phyloP scores from a whole-genome alignment of 2,329 filamentous ascomycete species.

The Alternaria gaisen region DNA sequence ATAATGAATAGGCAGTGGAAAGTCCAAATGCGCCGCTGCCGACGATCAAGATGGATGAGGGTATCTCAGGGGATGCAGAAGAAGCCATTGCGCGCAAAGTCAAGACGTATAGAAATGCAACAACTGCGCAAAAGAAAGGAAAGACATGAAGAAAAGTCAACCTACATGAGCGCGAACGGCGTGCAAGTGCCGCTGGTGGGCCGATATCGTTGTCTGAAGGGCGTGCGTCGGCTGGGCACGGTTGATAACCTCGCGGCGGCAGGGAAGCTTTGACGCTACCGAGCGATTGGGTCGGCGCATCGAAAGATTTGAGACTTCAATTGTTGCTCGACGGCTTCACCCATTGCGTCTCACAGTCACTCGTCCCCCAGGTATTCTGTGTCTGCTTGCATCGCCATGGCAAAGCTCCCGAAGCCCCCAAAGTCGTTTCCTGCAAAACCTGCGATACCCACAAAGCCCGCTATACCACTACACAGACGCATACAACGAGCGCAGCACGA shows the following conservation, averaged over 20 bases:
- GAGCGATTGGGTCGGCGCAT: slow-evolving; percentile 21
- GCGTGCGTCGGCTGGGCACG: slow-evolving; percentile 37
- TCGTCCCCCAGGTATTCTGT: slow-evolving; percentile 7
- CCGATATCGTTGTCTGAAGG: slow-evolving; percentile 40
- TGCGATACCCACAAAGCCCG: slow-evolving; percentile 29
- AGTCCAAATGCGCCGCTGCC: slow-evolving; percentile 66
- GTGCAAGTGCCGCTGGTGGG: slow-evolving; percentile 21
- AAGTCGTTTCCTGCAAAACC: slow-evolving; percentile 32
- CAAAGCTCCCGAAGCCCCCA: slow-evolving; percentile 44
- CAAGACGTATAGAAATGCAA: slow-evolving; percentile 5
- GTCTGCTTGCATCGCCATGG: slow-evolving; percentile 38
- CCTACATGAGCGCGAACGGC: slow-evolving; percentile 19
- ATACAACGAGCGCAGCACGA: slow-evolving; percentile 22
- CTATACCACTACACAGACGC: slow-evolving; percentile 27
- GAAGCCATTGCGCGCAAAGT: slow-evolving; percentile 32
- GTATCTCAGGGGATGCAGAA: slow-evolving; percentile 31
- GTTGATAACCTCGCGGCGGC: slow-evolving; percentile 26
- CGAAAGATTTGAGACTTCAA: slow-evolving; percentile 25
- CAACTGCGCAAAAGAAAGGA: slow-evolving; percentile 3
- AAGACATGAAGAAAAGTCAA: background rate
- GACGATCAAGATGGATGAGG: slow-evolving; percentile 59
- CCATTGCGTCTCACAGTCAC: slow-evolving; percentile 28
- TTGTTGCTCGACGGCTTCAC: slow-evolving; percentile 17
- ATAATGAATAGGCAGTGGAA: slow-evolving; percentile 74
- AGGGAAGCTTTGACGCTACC: slow-evolving; percentile 27